These are phyloP conservation scores for Magnaporthiopsis poae DNA, from an alignment of 2,329 filamentous ascomycete genomes.

Conservation along the genomic window DNA sequence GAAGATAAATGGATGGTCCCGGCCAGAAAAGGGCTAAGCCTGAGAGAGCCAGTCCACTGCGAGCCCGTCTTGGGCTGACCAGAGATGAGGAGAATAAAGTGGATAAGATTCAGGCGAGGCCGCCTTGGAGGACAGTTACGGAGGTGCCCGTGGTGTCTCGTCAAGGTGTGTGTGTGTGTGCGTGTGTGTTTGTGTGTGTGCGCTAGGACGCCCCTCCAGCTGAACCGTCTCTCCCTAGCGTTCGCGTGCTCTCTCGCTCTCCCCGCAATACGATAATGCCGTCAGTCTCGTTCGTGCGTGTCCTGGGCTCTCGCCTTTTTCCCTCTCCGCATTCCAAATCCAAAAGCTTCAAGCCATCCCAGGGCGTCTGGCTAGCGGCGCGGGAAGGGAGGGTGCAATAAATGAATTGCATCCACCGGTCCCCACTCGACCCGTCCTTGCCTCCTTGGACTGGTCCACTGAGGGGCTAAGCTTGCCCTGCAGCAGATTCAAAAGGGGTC, in stretches of 20 bases:
- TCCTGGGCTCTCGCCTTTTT: background rate
- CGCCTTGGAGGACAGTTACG: background rate
- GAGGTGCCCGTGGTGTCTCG: background rate
- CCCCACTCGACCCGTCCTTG: background rate
- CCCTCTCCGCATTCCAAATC: background rate
- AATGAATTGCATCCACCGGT: slow-evolving; percentile 6
- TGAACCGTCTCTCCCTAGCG: background rate
- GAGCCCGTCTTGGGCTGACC: background rate
- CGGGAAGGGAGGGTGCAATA: slow-evolving; percentile 7
- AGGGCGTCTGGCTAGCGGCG: slow-evolving; percentile 3
- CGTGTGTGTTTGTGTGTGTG: background rate
- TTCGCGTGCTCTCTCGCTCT: background rate
- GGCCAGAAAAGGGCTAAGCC: slow-evolving; percentile 9
- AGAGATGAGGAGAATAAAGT: background rate
- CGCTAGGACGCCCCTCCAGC: background rate
- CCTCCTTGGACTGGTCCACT: slow-evolving; percentile 4
- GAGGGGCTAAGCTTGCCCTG: slow-evolving; percentile 6
- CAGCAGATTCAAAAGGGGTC: slow-evolving; percentile 4
- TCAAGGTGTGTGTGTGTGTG: background rate
- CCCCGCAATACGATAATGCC: background rate
- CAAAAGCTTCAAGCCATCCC: background rate
- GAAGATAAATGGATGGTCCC: slow-evolving; percentile 3
- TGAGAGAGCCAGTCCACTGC: background rate
- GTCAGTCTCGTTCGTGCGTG: background rate
- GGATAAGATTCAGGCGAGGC: background rate